Evolutionary conservation across 2,329 filamentous ascomycete genomes (phyloP).

Genomic region (Penicillium hesseltinei): DNA sequence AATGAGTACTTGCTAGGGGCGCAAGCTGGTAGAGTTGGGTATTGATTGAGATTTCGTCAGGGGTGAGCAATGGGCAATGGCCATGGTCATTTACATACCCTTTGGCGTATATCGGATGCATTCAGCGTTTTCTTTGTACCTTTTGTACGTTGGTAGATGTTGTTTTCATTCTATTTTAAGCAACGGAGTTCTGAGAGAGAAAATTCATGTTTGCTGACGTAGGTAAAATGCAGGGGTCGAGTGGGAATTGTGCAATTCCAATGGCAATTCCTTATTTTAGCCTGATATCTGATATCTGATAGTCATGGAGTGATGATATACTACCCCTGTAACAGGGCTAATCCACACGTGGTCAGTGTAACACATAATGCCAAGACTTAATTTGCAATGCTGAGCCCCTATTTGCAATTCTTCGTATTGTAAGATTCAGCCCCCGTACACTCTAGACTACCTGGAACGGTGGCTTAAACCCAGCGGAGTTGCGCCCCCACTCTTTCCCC

Average conservation of each 20-base stretch:
- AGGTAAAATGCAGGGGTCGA: background rate
- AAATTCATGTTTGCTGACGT: background rate
- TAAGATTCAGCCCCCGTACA: background rate
- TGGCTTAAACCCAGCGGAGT: background rate
- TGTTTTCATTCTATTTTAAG: constrained; percentile 1
- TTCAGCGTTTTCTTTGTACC: background rate
- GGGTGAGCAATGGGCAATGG: background rate
- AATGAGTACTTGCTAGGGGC: constrained; percentile 2
- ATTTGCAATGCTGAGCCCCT: background rate
- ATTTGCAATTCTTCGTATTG: constrained; percentile 6
- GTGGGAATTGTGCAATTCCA: too few species aligned
- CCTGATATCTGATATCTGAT: too few species aligned
- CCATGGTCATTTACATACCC: constrained; percentile 1
- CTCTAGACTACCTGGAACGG: background rate
- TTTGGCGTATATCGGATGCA: constrained; percentile 4
- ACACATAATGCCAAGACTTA: background rate
- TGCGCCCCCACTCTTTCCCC: constrained; percentile 8
- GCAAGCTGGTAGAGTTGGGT: constrained; percentile 3
- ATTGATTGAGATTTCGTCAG: background rate
- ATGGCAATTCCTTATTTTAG: too few species aligned
- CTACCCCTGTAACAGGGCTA: background rate
- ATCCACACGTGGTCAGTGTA: constrained; percentile 11
- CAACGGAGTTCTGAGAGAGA: background rate
- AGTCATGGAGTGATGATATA: background rate
- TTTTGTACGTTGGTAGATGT: constrained; percentile 3